These are phyloP conservation scores for Prillingera fragicola DNA, from an alignment of 1,284 basidiomycete genomes.

Conservation along the genomic window DNA sequence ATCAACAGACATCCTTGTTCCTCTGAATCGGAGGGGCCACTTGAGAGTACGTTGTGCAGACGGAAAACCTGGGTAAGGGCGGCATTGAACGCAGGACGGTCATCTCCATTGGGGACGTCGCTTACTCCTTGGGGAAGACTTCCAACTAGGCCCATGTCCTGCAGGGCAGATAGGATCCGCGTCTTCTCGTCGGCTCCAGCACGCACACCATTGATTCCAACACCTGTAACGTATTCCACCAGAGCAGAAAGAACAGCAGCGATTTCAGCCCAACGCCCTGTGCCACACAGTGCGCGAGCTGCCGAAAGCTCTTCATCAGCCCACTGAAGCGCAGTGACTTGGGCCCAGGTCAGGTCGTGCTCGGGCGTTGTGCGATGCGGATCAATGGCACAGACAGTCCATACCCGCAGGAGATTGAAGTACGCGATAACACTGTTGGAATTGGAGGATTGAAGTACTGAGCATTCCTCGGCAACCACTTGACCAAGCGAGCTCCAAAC, in stretches of 20 bases:
- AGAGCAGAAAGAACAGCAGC: conserved; percentile 25
- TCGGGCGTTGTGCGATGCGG: conserved; percentile 79
- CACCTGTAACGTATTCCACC: conserved; percentile 65
- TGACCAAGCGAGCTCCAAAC: conserved; percentile 34
- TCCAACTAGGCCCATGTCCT: conserved; percentile 9
- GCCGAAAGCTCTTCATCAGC: conserved; percentile 53
- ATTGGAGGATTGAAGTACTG: too few species aligned
- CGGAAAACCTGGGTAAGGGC: conserved; percentile 10
- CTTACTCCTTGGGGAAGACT: conserved; percentile 4
- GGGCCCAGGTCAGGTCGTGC: conserved; percentile 87
- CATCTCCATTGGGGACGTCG: neutral
- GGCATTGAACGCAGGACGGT: conserved; percentile 5
- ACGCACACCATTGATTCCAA: conserved; percentile 61
- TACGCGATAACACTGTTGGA: conserved; percentile 46
- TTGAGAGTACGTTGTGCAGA: conserved; percentile 8
- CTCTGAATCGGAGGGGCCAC: neutral
- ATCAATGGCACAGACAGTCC: conserved; percentile 77
- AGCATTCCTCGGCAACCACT: conserved; percentile 23
- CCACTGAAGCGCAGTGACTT: conserved; percentile 72
- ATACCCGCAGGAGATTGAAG: conserved; percentile 57
- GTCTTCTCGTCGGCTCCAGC: conserved; percentile 59
- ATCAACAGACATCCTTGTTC: conserved; percentile 6
- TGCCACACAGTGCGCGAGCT: conserved; percentile 2
- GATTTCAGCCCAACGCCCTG: conserved; percentile 50
- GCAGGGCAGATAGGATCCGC: conserved; percentile 12